These are phyloP conservation scores for Yarrowia sp. DNA, from an alignment of 805 yeast genomes.

Conservation along the genomic window DNA sequence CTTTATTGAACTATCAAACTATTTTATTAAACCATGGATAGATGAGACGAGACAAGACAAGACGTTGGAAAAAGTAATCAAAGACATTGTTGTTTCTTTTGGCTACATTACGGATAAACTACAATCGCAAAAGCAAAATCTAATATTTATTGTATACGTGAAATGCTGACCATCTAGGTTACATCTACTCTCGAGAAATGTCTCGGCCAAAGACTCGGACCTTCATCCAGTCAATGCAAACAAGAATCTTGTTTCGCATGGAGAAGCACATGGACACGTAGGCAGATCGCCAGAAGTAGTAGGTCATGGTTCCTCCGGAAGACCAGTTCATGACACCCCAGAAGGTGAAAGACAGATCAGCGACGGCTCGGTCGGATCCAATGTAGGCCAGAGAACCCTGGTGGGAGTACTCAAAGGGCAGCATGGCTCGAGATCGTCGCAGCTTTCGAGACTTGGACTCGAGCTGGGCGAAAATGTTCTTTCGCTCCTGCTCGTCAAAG, in stretches of 20 bases:
- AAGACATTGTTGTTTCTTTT: no score
- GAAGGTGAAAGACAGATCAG: slow-evolving; percentile 68
- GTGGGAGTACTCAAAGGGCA: slow-evolving; percentile 76
- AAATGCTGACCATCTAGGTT: not conserved
- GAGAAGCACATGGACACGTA: slow-evolving; percentile 91
- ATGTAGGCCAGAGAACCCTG: slow-evolving; percentile 93
- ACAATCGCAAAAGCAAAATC: not conserved
- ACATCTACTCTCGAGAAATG: slow-evolving; percentile 72
- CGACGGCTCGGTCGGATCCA: slow-evolving; percentile 89
- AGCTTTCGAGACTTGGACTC: slow-evolving; percentile 46
- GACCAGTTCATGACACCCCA: slow-evolving; percentile 57
- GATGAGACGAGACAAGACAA: no score
- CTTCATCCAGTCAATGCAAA: slow-evolving; percentile 85
- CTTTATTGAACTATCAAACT: not conserved
- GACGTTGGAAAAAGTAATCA: no score
- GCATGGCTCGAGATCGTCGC: slow-evolving; percentile 40
- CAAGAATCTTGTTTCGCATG: slow-evolving; percentile 82
- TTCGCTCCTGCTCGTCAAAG: slow-evolving; percentile 37
- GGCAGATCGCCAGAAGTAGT: slow-evolving; percentile 92
- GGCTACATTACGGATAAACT: no score
- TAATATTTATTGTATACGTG: slow-evolving; percentile 10
- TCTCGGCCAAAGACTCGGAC: slow-evolving; percentile 89
- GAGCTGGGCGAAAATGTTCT: slow-evolving; percentile 46
- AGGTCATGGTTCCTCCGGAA: slow-evolving; percentile 81
- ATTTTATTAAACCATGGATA: no score